These are phyloP conservation scores for Saturnispora serradocipensis DNA, from an alignment of 805 yeast species.

Conservation along the genomic window DNA sequence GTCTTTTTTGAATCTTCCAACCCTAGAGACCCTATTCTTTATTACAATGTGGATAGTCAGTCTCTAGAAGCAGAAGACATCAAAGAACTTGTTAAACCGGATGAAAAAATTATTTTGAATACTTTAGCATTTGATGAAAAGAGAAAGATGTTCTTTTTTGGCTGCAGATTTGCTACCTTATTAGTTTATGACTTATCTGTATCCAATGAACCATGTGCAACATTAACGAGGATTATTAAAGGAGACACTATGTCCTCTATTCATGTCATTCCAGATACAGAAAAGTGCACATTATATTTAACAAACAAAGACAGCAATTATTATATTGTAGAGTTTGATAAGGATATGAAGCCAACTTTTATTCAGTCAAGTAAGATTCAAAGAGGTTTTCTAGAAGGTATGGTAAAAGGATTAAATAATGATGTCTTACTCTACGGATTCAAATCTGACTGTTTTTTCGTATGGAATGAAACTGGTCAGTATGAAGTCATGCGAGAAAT, in stretches of 20 bases:
- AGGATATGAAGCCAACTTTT: slow-evolving; percentile 5
- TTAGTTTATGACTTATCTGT: slow-evolving; percentile 39
- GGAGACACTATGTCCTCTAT: slow-evolving; percentile 66
- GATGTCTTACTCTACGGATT: slow-evolving; percentile 69
- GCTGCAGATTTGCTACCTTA: slow-evolving; percentile 64
- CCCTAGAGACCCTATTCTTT: slow-evolving; percentile 43
- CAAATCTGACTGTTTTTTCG: slow-evolving; percentile 64
- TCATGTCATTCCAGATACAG: slow-evolving; percentile 25
- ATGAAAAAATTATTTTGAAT: slow-evolving; percentile 44
- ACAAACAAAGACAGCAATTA: slow-evolving; percentile 65
- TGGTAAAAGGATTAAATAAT: slow-evolving; percentile 31
- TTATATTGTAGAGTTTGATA: slow-evolving; percentile 29
- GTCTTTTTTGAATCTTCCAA: slow-evolving; percentile 60
- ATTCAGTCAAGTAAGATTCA: slow-evolving; percentile 47
- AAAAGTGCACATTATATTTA: slow-evolving; percentile 25
- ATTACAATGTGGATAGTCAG: slow-evolving; percentile 29
- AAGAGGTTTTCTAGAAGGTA: slow-evolving; percentile 78
- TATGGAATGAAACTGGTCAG: slow-evolving; percentile 76
- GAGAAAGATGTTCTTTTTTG: slow-evolving; percentile 42
- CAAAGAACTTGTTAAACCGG: slow-evolving; percentile 19
- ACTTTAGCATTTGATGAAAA: slow-evolving; percentile 37
- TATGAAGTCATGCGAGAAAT: slow-evolving; percentile 56
- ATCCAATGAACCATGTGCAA: slow-evolving; percentile 17
- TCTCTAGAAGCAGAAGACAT: slow-evolving; percentile 20
- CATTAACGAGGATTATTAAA: slow-evolving; percentile 41